Conservation (phyloP, 768 basidiomycete genomes). For the Pisolithus albus region DNA sequence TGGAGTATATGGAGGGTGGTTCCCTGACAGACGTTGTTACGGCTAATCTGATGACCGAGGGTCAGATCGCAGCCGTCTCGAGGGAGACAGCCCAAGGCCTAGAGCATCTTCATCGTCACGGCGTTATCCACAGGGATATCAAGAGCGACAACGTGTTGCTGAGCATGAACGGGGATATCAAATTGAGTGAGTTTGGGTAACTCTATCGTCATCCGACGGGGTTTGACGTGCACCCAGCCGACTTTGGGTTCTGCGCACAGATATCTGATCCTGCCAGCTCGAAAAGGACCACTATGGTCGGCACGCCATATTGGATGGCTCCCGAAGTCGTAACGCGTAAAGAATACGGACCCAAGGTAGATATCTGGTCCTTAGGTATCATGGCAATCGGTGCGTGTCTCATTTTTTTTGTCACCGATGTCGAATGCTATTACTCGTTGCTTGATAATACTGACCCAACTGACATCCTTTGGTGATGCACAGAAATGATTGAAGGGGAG, state of each 20-base stretch:
- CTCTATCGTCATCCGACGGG: background rate
- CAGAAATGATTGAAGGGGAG: slow-evolving; percentile 98
- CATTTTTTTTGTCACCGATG: background rate
- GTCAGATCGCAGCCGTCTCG: slow-evolving; percentile 95
- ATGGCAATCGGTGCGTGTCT: slow-evolving; percentile 78
- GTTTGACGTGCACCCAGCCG: slow-evolving; percentile 45
- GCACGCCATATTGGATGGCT: slow-evolving; percentile 99
- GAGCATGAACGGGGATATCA: slow-evolving; percentile 92
- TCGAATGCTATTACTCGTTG: background rate
- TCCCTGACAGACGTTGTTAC: slow-evolving; percentile 91
- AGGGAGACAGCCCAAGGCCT: slow-evolving; percentile 90
- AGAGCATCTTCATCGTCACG: slow-evolving; percentile 90
- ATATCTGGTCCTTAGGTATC: slow-evolving; percentile 95
- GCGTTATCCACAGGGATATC: slow-evolving; percentile 98
- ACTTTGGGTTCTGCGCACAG: slow-evolving; percentile 98
- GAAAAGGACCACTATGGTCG: slow-evolving; percentile 97
- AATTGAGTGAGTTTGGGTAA: slow-evolving; percentile 69
- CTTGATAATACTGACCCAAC: background rate
- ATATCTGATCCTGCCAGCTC: slow-evolving; percentile 84
- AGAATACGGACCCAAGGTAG: slow-evolving; percentile 98
- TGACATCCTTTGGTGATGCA: slow-evolving; percentile 5
- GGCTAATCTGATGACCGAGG: slow-evolving; percentile 90
- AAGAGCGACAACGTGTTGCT: slow-evolving; percentile 97
- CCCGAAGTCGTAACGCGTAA: slow-evolving; percentile 97
- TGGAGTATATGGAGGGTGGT: slow-evolving; percentile 99